Conservation (phyloP, 345 rosid genomes). For the Noccaea caerulescens region DNA sequence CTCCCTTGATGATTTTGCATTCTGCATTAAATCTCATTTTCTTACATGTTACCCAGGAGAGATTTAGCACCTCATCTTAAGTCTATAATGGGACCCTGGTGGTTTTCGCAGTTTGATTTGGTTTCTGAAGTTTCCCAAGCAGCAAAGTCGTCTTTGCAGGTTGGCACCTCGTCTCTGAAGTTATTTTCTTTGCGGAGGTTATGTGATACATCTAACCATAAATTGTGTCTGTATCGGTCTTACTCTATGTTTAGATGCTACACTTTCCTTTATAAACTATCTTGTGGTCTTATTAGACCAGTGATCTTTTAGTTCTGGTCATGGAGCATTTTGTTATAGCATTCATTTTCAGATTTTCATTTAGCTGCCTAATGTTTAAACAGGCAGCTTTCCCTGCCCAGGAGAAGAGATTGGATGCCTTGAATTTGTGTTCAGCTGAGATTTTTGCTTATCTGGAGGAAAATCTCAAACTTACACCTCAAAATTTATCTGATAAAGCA, state of each 20-base stretch:
- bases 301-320: conserved; percentile 20
- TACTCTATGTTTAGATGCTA: conserved; percentile 26
- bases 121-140: conserved; percentile 84
- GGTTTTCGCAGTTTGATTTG: conserved; percentile 95
- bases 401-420: conserved; percentile 90
- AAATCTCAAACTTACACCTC: conserved; percentile 84
- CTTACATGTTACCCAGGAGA: conserved; percentile 60
- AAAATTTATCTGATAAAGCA: conserved; percentile 77
- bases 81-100: conserved; percentile 97
- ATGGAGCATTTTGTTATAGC: conserved; percentile 15
- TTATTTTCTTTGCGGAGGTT: conserved; percentile 23
- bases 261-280: conserved; percentile 10
- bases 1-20: not conserved
- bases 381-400: conserved; percentile 95
- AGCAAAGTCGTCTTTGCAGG: conserved; percentile 91
- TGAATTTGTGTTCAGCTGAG: conserved; percentile 71
- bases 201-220: no score
- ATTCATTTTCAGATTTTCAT: conserved; percentile 33
- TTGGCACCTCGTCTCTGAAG: conserved; percentile 40
- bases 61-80: conserved; percentile 90
- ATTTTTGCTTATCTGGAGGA: conserved; percentile 86
- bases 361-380: conserved; percentile 38
- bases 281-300: conserved; percentile 22
- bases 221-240: not conserved
- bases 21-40: conserved; percentile 32